Percentiles rank a stretch among this genome's conserved stretches.
Evolutionary conservation across 2,329 filamentous ascomycete genomes (phyloP).

Genomic region (Amphichorda felina): DNA sequence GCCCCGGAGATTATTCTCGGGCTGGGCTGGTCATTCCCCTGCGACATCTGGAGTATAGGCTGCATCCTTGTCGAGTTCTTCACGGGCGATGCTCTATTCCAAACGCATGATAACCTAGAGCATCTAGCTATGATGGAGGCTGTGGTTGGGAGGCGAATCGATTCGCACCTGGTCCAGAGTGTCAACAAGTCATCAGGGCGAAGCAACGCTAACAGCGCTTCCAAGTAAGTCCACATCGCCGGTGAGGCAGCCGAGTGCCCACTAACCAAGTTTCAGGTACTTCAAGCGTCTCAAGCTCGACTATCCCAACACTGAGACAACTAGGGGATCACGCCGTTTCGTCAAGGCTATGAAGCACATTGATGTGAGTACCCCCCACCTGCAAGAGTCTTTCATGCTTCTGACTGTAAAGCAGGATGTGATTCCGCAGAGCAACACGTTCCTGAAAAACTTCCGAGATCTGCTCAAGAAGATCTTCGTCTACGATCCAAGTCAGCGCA

Average conservation of each 20-base stretch:
- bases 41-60: conserved; percentile 64
- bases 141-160: conserved; percentile 48
- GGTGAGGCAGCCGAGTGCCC: not conserved
- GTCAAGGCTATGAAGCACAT: conserved; percentile 63
- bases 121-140: conserved; percentile 69
- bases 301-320: conserved; percentile 52
- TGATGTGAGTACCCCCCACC: conserved; percentile 31
- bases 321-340: conserved; percentile 51
- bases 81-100: conserved; percentile 59
- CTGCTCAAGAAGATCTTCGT: conserved; percentile 56
- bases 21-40: conserved; percentile 59
- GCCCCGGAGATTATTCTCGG: conserved; percentile 61
- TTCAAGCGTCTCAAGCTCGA: conserved; percentile 56
- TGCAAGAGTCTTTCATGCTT: not conserved
- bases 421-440: conserved; percentile 46
- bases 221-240: conserved; percentile 37
- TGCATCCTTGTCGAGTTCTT: conserved; percentile 64
- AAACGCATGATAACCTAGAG: conserved; percentile 62
- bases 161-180: conserved; percentile 39
- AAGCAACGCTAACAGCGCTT: conserved; percentile 46
- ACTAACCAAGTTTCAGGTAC: conserved; percentile 34
- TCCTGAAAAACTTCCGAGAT: conserved; percentile 52
- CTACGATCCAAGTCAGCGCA: conserved; percentile 53
- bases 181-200: conserved; percentile 40
- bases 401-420: conserved; percentile 37